Base-by-base conservation (phyloP, 2,329 filamentous ascomycete genomes). In the Conoideocrella luteorostrata region DNA sequence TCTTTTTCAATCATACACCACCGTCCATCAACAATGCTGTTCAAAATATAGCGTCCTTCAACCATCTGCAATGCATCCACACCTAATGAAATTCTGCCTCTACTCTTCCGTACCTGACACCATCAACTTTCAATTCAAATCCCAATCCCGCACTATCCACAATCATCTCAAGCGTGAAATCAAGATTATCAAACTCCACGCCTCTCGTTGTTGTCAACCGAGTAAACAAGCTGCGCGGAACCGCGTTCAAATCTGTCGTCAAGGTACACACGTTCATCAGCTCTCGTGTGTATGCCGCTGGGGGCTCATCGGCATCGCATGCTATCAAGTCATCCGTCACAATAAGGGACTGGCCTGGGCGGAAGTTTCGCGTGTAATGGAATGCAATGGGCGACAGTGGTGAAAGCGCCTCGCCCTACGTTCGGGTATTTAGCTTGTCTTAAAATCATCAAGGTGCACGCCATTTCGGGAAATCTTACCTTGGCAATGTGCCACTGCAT, bases 401-500 rank as follows among this genome's bases (percentile, higher is more conserved):
- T 7, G 84, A 88, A 29, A 90, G 76, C 29, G 84, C 77, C 52
- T 88, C 84, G 46, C 84, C 85, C 81, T 86, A 50, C 1, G 3
- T 11, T 12, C n/a, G n/a, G n/a, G n/a, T n/a, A n/a, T n/a, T n/a
- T n/a, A n/a, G n/a, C n/a, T n/a, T n/a, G n/a, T n/a, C n/a, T n/a
- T n/a, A n/a, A n/a, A n/a, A n/a, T n/a, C n/a, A n/a, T n/a, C n/a
- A n/a, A n/a, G n/a, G n/a, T n/a, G n/a, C n/a, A n/a, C n/a, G n/a
- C n/a, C n/a, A n/a, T n/a, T n/a, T n/a, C n/a, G 44, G 3, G 17
- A 4, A 43, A 34, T 64, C 70, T 53, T 55, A 82, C 83, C 75
- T 88, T 88, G 48, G 80, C 78, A 58, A 89, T 87, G 62, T 89
- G 85, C 86, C 86, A 90, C 64, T 88, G 84, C 84, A 91, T 89